Evolutionary conservation across 495 filamentous ascomycete genomes (phyloP).

Genomic region (Penicillium odoratum): DNA sequence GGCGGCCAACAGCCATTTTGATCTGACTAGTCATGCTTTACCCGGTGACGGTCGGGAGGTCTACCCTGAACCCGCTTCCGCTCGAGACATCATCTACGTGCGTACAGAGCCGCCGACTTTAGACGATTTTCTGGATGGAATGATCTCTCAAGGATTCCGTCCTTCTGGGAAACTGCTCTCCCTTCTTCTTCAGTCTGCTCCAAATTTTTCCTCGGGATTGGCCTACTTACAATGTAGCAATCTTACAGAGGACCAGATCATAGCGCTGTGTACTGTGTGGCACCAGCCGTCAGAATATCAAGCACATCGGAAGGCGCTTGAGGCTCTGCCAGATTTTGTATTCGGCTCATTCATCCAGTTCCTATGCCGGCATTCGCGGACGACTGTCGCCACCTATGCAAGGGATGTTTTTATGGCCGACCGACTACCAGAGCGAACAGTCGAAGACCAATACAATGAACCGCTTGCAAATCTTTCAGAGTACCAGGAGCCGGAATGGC

Average conservation of each 20-base stretch:
- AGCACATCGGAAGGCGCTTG: conserved; percentile 22
- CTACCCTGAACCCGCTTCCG: conserved; percentile 53
- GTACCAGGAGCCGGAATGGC: conserved; percentile 11
- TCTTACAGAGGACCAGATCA: conserved; percentile 35
- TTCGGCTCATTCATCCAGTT: conserved; percentile 53
- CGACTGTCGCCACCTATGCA: background rate
- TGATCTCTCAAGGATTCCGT: conserved; percentile 49
- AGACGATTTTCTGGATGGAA: conserved; percentile 53
- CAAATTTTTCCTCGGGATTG: conserved; percentile 38
- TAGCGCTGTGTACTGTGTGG: conserved; percentile 33
- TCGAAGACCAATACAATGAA: background rate
- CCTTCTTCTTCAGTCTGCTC: conserved; percentile 47
- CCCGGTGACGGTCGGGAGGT: conserved; percentile 65
- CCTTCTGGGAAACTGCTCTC: conserved; percentile 45
- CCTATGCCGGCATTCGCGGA: conserved; percentile 35
- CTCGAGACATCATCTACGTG: conserved; percentile 59
- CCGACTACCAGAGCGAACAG: conserved; percentile 23
- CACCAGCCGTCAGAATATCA: conserved; percentile 16
- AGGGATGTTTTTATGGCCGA: conserved; percentile 29
- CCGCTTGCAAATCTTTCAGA: conserved; percentile 23
- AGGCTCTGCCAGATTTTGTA: conserved; percentile 38
- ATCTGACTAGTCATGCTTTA: conserved; percentile 33
- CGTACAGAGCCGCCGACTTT: conserved; percentile 53
- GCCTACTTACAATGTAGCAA: conserved; percentile 41
- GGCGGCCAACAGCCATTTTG: conserved; percentile 20